Evolutionary conservation across 306 rosid genomes (phyloP), one percentile per base, ranked within the genome.

Genomic region (Lathyrus oleraceus): DNA sequence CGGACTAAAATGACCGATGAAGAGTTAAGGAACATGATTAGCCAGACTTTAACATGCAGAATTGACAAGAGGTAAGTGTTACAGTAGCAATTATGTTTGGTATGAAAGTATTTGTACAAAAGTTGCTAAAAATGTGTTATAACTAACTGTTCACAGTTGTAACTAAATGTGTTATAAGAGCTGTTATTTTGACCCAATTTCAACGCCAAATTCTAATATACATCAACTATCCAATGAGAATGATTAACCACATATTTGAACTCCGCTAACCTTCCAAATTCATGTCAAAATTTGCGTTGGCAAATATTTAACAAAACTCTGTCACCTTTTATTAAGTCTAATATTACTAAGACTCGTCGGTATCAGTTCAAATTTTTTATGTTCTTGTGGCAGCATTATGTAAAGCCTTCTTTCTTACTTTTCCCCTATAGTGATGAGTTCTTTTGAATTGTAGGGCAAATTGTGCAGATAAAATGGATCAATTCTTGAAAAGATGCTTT

Each of bases 1-100:
- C 90, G 96, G 64, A 87, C 88, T 9, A 85, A 83, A 79, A 84
- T 94, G 98, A 84, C 90, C 2, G 74, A 81, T 66, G 97, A 87
- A 51, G 95, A 90, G 63, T 83, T 94, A 65, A 83, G 96, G 83
- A 88, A 82, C 82, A 82, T 83, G 85, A 85, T 94, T 43, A 88
- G 98, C 85, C 36, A 21, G 76, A 94, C 98, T 32, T 75, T 94
- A 77, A 90, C 97, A 58, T 90, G 98, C 94, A 87, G 97, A 86
- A 88, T 94, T 67, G 90, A 94, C 73, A 65, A 90, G 87, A 90
- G 96, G 98, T 90, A 65, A 16, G 61, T 78, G 42, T 59, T 52
- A 23, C 36, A 35, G 61, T 42, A 42, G 78, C 60, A 42, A 65
- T 40, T 10, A 15, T 64, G 27, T 64, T 73, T 63, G 56, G 42